phyloP scores from a whole-genome alignment of 108 stramenopile species.

The Mayamaea pseudoterrestris region DNA sequence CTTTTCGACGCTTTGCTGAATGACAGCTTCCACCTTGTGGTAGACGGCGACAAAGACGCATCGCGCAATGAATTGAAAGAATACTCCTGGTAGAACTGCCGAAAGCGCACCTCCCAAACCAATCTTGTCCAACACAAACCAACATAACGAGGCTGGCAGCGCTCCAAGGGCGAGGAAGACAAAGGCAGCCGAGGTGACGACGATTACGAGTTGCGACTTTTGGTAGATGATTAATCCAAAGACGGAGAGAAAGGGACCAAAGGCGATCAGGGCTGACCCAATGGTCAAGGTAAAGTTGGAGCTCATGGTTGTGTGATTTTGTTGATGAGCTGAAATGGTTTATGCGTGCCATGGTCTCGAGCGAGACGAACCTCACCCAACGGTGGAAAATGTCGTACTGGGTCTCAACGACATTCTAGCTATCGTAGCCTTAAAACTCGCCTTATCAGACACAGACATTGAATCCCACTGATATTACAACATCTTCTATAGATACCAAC shows the following conservation, averaged over 20 bases:
- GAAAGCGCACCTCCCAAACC: conserved; percentile 20
- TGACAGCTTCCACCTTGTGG: conserved; percentile 58
- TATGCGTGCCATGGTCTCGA: not conserved
- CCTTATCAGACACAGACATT: no score
- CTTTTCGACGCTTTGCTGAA: conserved; percentile 43
- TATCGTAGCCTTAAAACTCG: no score
- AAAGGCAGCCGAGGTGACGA: conserved; percentile 59
- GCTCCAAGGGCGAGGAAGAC: conserved; percentile 50
- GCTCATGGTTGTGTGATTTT: conserved; percentile 22
- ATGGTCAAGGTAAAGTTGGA: conserved; percentile 29
- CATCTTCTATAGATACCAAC: no score
- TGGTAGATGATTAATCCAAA: conserved; percentile 45
- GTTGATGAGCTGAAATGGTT: not conserved
- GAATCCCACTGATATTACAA: no score
- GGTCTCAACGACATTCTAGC: not conserved
- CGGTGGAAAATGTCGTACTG: not conserved
- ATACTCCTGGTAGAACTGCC: conserved; percentile 44
- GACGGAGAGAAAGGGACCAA: conserved; percentile 61
- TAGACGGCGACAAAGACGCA: conserved; percentile 52
- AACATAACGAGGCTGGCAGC: conserved; percentile 31
- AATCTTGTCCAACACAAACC: conserved; percentile 36
- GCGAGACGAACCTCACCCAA: not conserved
- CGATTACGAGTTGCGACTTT: conserved; percentile 70
- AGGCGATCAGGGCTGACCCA: conserved; percentile 60
- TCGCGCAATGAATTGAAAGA: conserved; percentile 45